A percentile compares a stretch with the other conserved stretches of the same genome.
Conservation (phyloP, 176 grass and related monocot species). For the Aegilops longissima region DNA sequence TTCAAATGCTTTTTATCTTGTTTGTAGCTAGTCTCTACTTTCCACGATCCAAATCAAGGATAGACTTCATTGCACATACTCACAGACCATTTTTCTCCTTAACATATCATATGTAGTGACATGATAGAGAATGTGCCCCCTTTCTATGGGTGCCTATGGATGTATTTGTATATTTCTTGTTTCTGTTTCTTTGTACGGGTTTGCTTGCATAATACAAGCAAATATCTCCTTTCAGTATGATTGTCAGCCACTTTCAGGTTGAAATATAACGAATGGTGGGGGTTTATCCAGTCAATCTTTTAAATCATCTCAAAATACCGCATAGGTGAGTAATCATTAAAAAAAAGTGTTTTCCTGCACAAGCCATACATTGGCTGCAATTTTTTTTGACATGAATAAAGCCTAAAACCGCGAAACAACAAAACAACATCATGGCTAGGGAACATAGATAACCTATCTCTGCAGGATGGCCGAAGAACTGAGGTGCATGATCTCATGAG, state of each 20-base stretch:
- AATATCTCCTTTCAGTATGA: not conserved
- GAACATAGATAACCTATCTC: no score
- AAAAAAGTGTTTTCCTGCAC: not conserved
- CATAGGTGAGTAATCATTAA: not conserved
- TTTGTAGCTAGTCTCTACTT: not conserved
- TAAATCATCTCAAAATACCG: not conserved
- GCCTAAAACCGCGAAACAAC: no score
- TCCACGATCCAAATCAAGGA: not conserved
- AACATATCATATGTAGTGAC: conserved; percentile 15
- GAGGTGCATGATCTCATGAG: no score
- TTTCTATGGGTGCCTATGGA: not conserved
- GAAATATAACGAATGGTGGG: not conserved
- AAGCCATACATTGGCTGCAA: no score
- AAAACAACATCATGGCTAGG: no score
- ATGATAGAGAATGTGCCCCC: not conserved
- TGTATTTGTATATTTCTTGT: not conserved
- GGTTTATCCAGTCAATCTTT: not conserved
- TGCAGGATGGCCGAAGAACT: no score
- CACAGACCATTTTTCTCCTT: not conserved
- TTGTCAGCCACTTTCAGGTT: not conserved
- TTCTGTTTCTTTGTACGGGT: not conserved
- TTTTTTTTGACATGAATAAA: no score
- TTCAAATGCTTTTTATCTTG: conserved; percentile 13
- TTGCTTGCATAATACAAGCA: not conserved
- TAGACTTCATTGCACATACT: not conserved